Evolutionary conservation across 2,329 filamentous ascomycete genomes (phyloP).

Genomic region (Aspergillus sp.): DNA sequence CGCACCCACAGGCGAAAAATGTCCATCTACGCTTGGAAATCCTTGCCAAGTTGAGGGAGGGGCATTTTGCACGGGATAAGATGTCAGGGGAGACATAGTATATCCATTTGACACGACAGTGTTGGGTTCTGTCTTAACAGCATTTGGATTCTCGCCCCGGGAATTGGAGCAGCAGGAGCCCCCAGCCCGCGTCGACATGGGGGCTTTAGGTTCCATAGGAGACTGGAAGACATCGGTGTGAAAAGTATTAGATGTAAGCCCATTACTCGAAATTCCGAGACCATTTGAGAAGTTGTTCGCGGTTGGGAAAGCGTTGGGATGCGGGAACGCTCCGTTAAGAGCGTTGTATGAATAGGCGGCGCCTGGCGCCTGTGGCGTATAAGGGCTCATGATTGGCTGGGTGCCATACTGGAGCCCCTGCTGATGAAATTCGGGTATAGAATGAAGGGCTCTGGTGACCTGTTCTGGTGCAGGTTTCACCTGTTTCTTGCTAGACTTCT

Average conservation of each 20-base stretch:
- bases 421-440: constrained; percentile 24
- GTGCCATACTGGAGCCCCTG: constrained; percentile 22
- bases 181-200: constrained; percentile 4
- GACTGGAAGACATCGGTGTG: constrained; percentile 25
- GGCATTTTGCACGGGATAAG: not conserved
- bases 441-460: constrained; percentile 33
- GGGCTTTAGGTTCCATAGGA: not conserved
- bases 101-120: not conserved
- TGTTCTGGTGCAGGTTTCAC: constrained; percentile 36
- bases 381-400: constrained; percentile 7
- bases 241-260: constrained; percentile 20
- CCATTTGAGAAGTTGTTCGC: not conserved
- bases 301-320: not conserved
- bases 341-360: not conserved
- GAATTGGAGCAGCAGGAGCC: constrained; percentile 33
- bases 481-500: constrained; percentile 35
- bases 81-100: constrained; percentile 2
- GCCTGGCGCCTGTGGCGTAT: constrained; percentile 7
- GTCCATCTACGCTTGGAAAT: not conserved
- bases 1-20: not conserved
- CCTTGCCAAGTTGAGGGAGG: constrained; percentile 3
- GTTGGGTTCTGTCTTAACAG: not conserved
- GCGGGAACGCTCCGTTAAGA: not conserved
- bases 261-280: not conserved
- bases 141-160: not conserved